A percentile compares a stretch with the other conserved stretches of the same genome.
These are phyloP conservation scores for Paraleonurus japonicus DNA, from an alignment of 257 asterid species.

Conservation along the genomic window DNA sequence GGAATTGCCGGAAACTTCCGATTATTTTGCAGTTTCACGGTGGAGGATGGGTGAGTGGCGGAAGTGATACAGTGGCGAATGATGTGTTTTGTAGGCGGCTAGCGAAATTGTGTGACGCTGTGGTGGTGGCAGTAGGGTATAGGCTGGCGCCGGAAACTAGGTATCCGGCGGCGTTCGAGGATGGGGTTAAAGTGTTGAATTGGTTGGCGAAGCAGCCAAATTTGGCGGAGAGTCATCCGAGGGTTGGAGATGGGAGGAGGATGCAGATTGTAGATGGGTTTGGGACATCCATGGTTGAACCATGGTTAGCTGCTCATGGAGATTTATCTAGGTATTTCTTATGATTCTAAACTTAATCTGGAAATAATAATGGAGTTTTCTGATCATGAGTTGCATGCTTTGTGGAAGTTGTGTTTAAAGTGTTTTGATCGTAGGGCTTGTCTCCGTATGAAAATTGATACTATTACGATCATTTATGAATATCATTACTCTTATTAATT, in stretches of 20 bases:
- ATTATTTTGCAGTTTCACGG: conserved; percentile 88
- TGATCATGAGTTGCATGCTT: neutral
- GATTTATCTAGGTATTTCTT: conserved; percentile 87
- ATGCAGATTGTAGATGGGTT: conserved; percentile 76
- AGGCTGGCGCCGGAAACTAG: conserved; percentile 87
- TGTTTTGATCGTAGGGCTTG: too few species aligned
- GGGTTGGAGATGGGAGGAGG: conserved; percentile 49
- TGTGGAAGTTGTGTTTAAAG: neutral
- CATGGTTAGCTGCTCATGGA: conserved; percentile 95
- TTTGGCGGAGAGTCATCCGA: conserved; percentile 56
- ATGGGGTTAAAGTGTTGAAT: conserved; percentile 68
- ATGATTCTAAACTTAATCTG: too few species aligned
- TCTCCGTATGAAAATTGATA: too few species aligned
- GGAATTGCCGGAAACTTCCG: conserved; percentile 63
- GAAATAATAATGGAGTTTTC: conserved; percentile 8
- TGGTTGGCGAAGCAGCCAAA: conserved; percentile 86
- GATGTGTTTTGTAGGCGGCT: conserved; percentile 74
- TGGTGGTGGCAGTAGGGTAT: conserved; percentile 82
- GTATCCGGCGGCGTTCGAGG: conserved; percentile 86
- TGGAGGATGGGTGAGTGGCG: conserved; percentile 85
- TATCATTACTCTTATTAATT: too few species aligned
- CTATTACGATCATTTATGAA: too few species aligned
- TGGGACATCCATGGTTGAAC: conserved; percentile 64
- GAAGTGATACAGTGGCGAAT: conserved; percentile 59
- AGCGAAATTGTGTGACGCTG: conserved; percentile 73